These are phyloP conservation scores for Glomus cerebriforme DNA, from an alignment of 192 early-diverging fungal species.

Conservation along the genomic window DNA sequence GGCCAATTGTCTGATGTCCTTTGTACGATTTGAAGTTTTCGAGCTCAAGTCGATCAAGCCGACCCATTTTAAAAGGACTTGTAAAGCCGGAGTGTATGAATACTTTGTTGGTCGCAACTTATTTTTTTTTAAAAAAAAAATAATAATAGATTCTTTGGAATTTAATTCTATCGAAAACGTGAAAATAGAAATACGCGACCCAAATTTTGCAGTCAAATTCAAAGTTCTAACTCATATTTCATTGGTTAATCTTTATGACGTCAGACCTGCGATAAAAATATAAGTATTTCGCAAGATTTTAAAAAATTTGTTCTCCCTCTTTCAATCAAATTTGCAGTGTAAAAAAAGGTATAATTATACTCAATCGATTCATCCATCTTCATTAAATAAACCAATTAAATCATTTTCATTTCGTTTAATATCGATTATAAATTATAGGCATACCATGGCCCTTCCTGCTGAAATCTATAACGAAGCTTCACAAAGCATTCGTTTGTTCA, in stretches of 20 bases:
- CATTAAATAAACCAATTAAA: not conserved
- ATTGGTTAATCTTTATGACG: not conserved
- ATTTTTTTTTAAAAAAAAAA: too few species aligned
- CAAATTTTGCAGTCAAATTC: too few species aligned
- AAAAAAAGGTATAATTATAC: not conserved
- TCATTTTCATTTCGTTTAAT: not conserved
- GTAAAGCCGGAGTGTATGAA: not conserved
- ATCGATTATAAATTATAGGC: not conserved
- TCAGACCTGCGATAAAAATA: not conserved
- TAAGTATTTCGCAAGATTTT: not conserved
- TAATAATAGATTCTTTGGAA: too few species aligned
- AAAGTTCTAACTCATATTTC: not conserved
- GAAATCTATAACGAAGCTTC: not conserved
- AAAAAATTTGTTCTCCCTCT: not conserved
- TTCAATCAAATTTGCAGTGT: not conserved
- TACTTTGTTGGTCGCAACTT: too few species aligned
- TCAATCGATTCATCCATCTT: not conserved
- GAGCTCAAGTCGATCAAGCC: conserved; percentile 86
- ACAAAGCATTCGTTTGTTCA: conserved; percentile 69
- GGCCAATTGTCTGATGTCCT: conserved; percentile 90
- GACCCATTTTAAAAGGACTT: conserved; percentile 59
- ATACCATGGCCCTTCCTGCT: not conserved
- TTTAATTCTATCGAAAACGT: too few species aligned
- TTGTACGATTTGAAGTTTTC: conserved; percentile 99
- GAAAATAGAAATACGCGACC: too few species aligned